phyloP scores from a whole-genome alignment of 805 yeast species.

The Saccharomycopsis selenospora region DNA sequence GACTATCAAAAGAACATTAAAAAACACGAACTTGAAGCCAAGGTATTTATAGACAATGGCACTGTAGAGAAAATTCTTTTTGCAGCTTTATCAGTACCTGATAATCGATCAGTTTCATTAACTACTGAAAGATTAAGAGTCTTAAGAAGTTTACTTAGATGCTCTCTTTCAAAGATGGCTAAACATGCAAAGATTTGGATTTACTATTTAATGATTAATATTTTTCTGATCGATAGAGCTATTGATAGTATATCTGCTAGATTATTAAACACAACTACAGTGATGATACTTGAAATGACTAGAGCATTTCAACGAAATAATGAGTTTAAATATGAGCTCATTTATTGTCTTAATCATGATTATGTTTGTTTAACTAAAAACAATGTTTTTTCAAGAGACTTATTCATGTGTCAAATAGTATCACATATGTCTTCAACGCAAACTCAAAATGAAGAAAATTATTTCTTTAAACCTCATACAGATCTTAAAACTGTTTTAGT shows the following conservation, averaged over 20 bases:
- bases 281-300: background rate
- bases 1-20: slow-evolving; percentile 7
- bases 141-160: background rate
- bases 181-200: background rate
- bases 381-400: background rate
- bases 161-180: background rate
- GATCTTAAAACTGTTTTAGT: background rate
- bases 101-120: background rate
- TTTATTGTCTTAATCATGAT: background rate
- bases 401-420: background rate
- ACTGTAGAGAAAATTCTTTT: background rate
- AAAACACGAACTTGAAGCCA: background rate
- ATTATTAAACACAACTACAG: background rate
- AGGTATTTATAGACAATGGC: background rate
- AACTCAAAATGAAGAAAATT: background rate
- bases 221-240: background rate
- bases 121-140: background rate
- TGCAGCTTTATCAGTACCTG: background rate
- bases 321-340: background rate
- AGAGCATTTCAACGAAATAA: background rate
- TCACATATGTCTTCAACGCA: background rate
- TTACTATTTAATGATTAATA: background rate
- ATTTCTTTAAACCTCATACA: background rate
- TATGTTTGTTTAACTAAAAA: background rate
- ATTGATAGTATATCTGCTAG: background rate